These are phyloP conservation scores for Polychytrium aggregatum DNA, from an alignment of 192 early-diverging fungal species.

Conservation along the genomic window DNA sequence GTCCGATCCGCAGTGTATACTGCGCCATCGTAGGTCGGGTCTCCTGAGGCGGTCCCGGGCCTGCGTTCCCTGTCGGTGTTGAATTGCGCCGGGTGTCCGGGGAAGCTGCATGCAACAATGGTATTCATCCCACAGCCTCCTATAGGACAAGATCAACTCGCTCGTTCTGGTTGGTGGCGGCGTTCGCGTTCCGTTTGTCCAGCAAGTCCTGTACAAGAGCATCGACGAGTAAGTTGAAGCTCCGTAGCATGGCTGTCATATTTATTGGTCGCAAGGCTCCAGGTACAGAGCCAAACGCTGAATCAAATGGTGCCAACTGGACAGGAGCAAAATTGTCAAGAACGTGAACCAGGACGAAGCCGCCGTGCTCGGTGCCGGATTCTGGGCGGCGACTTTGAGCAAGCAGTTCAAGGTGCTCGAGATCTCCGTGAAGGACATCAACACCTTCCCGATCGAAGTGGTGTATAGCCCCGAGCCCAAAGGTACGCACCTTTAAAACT, in stretches of 20 bases:
- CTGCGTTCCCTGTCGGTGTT: constrained; percentile 3
- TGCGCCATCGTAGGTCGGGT: no score
- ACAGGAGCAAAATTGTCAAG: constrained; percentile 72
- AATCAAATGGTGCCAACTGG: neutral
- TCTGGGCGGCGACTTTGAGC: constrained; percentile 74
- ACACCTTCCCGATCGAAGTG: constrained; percentile 53
- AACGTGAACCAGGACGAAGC: constrained; percentile 97
- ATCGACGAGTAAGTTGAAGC: constrained; percentile 53
- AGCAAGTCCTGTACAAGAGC: constrained; percentile 48
- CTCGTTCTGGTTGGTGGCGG: constrained; percentile 93
- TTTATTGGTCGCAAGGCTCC: neutral
- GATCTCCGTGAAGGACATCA: constrained; percentile 78
- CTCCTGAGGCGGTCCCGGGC: no score
- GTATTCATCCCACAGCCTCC: neutral
- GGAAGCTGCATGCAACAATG: no score
- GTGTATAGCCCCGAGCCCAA: constrained; percentile 35
- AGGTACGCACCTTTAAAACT: constrained; percentile 9
- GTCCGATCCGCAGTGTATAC: no score
- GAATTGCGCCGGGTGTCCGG: no score
- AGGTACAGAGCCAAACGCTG: no score
- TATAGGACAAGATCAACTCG: constrained; percentile 58
- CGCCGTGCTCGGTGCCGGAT: constrained; percentile 79
- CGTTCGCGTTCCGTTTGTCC: constrained; percentile 79
- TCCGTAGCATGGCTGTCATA: neutral
- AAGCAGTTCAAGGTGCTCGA: constrained; percentile 80